These are phyloP conservation scores for Hyphodiscus hymeniophilus DNA, from an alignment of 495 filamentous ascomycete genomes.

Conservation along the genomic window DNA sequence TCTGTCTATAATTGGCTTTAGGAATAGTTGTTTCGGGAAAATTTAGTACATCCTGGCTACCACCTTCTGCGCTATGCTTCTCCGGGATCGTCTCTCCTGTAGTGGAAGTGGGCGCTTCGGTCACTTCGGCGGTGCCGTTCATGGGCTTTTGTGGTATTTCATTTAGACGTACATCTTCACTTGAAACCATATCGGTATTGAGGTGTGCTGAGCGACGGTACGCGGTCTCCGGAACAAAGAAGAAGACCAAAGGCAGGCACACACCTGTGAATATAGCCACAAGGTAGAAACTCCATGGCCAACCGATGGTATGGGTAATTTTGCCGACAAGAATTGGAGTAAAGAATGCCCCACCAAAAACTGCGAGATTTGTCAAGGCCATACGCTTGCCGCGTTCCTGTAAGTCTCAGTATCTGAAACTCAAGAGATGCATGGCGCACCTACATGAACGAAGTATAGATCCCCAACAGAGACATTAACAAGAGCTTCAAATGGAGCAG, in stretches of 20 bases:
- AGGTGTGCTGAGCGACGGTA: constrained; percentile 50
- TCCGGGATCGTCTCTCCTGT: neutral
- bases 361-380: constrained; percentile 79
- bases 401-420: constrained; percentile 9
- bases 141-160: neutral
- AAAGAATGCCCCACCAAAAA: constrained; percentile 89
- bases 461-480: constrained; percentile 74
- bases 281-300: constrained; percentile 74
- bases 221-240: constrained; percentile 83
- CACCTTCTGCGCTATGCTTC: neutral
- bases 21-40: constrained; percentile 24
- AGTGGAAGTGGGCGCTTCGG: neutral
- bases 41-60: neutral
- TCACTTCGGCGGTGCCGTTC: neutral
- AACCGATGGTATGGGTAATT: constrained; percentile 66
- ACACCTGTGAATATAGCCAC: constrained; percentile 61
- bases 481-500: constrained; percentile 68
- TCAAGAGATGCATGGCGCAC: constrained; percentile 18
- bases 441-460: constrained; percentile 68
- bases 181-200: constrained; percentile 27
- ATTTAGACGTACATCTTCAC: constrained; percentile 6
- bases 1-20: constrained; percentile 44
- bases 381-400: constrained; percentile 72
- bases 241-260: constrained; percentile 55
- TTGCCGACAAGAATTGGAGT: constrained; percentile 84